A percentile compares a stretch with the other conserved stretches of the same genome.
These are phyloP conservation scores for Annulohypoxylon maeteangense DNA, from an alignment of 495 filamentous ascomycete genomes.

Conservation along the genomic window DNA sequence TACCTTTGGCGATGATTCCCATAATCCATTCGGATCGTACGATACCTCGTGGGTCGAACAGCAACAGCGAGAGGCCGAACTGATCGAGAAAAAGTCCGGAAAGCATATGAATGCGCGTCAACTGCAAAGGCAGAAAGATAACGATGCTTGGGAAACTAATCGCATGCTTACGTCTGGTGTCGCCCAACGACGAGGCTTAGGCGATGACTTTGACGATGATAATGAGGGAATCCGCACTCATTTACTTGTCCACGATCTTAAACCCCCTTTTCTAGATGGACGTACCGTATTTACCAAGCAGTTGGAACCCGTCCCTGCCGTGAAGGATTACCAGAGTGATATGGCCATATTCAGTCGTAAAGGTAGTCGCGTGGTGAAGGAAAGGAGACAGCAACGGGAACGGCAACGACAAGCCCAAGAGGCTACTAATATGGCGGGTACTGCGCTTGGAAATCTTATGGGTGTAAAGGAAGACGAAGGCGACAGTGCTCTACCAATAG, in stretches of 20 bases:
- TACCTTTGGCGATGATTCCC: constrained; percentile 80
- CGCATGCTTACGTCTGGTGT: constrained; percentile 97
- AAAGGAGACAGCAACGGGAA: constrained; percentile 90
- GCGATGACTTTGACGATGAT: constrained; percentile 86
- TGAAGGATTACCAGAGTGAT: constrained; percentile 94
- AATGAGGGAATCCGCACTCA: constrained; percentile 92
- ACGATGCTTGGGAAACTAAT: constrained; percentile 98
- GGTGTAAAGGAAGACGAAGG: constrained; percentile 95
- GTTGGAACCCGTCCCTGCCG: constrained; percentile 91
- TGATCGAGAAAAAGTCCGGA: constrained; percentile 78
- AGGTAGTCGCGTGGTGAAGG: constrained; percentile 91
- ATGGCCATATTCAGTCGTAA: constrained; percentile 99
- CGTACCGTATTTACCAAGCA: constrained; percentile 97
- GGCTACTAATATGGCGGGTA: constrained; percentile 92
- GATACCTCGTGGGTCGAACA: constrained; percentile 73
- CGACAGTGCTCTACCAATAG: constrained; percentile 82
- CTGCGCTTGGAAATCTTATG: constrained; percentile 91
- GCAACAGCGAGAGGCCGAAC: constrained; percentile 74
- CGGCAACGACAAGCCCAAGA: constrained; percentile 95
- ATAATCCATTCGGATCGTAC: constrained; percentile 66
- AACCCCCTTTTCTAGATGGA: constrained; percentile 95
- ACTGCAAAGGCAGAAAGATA: constrained; percentile 88
- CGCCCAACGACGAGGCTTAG: constrained; percentile 85
- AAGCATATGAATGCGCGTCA: constrained; percentile 76
- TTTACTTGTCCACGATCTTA: constrained; percentile 91